These are phyloP conservation scores for Margaritispora aquatica DNA, from an alignment of 495 filamentous ascomycete genomes.

Conservation along the genomic window DNA sequence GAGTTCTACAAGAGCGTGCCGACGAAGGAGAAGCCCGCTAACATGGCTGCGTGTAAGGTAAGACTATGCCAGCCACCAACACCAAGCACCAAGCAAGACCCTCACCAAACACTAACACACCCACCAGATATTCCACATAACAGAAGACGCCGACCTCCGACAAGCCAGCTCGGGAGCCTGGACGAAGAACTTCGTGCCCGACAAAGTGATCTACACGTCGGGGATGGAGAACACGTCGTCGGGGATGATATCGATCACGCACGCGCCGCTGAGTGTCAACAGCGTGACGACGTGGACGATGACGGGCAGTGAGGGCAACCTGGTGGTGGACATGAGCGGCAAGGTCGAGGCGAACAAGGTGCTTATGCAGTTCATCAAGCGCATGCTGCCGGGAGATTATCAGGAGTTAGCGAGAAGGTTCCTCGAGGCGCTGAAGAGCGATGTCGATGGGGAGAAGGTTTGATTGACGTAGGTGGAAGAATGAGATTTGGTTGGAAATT, in stretches of 20 bases:
- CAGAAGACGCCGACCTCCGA: neutral
- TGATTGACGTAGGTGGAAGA: neutral
- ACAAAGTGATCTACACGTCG: conserved; percentile 12
- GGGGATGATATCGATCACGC: conserved; percentile 12
- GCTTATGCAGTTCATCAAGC: conserved; percentile 20
- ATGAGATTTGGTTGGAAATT: neutral
- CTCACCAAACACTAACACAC: neutral
- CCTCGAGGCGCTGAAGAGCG: conserved; percentile 9
- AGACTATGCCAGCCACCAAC: neutral
- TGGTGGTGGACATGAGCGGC: conserved; percentile 12
- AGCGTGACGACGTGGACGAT: conserved; percentile 12
- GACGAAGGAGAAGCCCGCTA: conserved; percentile 1
- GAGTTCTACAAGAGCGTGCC: conserved; percentile 14
- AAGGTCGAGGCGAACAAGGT: conserved; percentile 19
- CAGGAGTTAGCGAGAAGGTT: conserved; percentile 15
- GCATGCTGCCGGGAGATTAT: conserved; percentile 16
- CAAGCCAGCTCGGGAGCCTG: conserved; percentile 2
- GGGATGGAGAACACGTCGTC: conserved; percentile 1
- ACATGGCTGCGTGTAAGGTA: neutral
- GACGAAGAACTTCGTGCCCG: conserved; percentile 15
- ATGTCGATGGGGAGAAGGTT: conserved; percentile 2
- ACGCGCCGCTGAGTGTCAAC: conserved; percentile 20
- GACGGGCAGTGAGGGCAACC: neutral
- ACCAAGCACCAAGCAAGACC: neutral
- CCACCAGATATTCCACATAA: conserved; percentile 6